phyloP scores from a whole-genome alignment of 2,329 filamentous ascomycete species.

The Fusarium sp. region DNA sequence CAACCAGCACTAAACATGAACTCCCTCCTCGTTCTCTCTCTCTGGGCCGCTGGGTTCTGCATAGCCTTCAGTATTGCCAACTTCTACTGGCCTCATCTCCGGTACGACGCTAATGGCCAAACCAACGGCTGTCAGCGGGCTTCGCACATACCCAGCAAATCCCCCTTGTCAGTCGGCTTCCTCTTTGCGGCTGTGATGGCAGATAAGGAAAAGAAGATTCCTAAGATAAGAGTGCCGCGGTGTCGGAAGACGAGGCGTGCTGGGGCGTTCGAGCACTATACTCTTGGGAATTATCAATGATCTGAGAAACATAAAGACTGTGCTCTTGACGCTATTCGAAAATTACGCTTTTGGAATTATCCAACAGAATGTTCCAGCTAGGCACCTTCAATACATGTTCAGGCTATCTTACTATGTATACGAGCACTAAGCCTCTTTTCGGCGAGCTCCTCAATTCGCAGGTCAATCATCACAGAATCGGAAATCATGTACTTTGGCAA shows the following conservation, averaged over 20 bases:
- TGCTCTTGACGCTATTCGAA: too few relatives aligned
- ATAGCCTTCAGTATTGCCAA: not conserved
- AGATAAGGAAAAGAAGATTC: not conserved
- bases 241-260: not conserved
- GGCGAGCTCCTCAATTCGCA: not conserved
- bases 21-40: not conserved
- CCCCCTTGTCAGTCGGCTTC: not conserved
- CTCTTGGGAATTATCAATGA: not conserved
- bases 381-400: too few relatives aligned
- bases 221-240: not conserved
- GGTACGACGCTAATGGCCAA: not conserved
- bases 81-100: not conserved
- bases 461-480: too few relatives aligned
- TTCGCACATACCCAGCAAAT: accelerated
- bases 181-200: accelerated
- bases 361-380: too few relatives aligned
- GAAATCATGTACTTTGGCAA: not conserved
- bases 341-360: too few relatives aligned
- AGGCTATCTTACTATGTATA: not conserved
- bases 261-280: not conserved
- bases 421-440: not conserved
- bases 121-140: not conserved
- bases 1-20: not conserved
- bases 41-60: not conserved
- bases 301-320: not conserved